Evolutionary conservation across 805 yeast genomes (phyloP), one percentile per base, ranked within the genome.

Genomic region (Candida germanica): DNA sequence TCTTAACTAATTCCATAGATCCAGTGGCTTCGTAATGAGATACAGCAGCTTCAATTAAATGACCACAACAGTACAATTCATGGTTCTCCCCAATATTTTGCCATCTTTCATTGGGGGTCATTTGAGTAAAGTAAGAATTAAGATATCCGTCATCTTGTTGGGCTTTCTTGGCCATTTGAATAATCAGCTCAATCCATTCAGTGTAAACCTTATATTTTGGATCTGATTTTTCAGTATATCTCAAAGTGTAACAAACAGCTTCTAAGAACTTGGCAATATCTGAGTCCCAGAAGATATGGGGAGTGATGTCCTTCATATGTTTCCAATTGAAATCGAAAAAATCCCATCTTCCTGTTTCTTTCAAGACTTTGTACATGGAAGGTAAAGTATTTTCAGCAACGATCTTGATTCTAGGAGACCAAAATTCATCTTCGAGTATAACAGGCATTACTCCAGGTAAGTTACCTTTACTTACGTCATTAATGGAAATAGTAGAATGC

Each of bases 41-140:
- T 13, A 53, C 39, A 14, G 55, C 53, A 20, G 49, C 49, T 32
- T 53, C 58, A 1, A 52, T 32, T n/a, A 50, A 36, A 35, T 51
- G 56, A 3, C 56, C 56, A 16, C 45, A 44, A 30, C 69, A 8
- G 40, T 49, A 12, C 32, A 29, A 3, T 23, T 46, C 27, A 35
- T 42, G 41, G 28, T 49, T 46, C 38, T 42, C 17, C 40, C 42
- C 14, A 37, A 56, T 36, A n/a, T 50, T 39, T 14, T 46, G 52
- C 31, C 64, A 64, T 14, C 50, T 50, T 1, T 51, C 54, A 9
- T 53, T 48, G 26, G 67, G 44, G 3, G 45, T 50, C 14, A 51
- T 42, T 14, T 44, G 47, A 10, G 53, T 43, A 29, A 44, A 53
- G 33, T 47, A 49, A 20, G 42, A 34, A 28, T 53, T 53, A 16